phyloP scores from a whole-genome alignment of 495 filamentous ascomycete genomes.

The Penicillium subrubescens region DNA sequence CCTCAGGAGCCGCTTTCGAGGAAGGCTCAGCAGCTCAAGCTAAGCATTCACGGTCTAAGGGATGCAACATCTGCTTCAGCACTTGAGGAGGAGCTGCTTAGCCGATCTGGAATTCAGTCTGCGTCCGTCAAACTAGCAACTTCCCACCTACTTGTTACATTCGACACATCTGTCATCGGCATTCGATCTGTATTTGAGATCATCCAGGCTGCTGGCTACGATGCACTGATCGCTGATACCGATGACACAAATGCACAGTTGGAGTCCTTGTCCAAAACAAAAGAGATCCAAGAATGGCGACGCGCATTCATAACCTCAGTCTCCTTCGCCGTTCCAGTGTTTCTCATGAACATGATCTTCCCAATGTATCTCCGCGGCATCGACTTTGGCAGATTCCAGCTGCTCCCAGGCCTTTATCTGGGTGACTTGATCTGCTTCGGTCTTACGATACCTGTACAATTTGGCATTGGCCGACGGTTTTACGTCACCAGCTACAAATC shows the following conservation, averaged over 20 bases:
- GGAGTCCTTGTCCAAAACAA: slow-evolving; percentile 92
- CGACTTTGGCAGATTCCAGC: slow-evolving; percentile 68
- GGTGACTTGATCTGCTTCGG: slow-evolving; percentile 81
- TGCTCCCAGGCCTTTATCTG: slow-evolving; percentile 77
- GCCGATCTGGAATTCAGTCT: slow-evolving; percentile 68
- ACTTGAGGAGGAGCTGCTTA: slow-evolving; percentile 68
- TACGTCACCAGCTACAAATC: slow-evolving; percentile 91
- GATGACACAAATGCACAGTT: slow-evolving; percentile 98
- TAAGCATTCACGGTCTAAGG: slow-evolving; percentile 82
- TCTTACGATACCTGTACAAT: slow-evolving; percentile 92
- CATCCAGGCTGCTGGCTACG: slow-evolving; percentile 78
- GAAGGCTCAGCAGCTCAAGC: slow-evolving; percentile 55
- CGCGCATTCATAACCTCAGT: slow-evolving; percentile 73
- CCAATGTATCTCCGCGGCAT: slow-evolving; percentile 74
- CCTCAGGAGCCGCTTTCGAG: slow-evolving; percentile 34
- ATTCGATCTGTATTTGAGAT: slow-evolving; percentile 80
- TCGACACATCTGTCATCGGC: slow-evolving; percentile 70
- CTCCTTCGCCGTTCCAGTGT: slow-evolving; percentile 86
- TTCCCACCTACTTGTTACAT: slow-evolving; percentile 67
- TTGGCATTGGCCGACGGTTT: slow-evolving; percentile 92
- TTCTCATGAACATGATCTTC: slow-evolving; percentile 88
- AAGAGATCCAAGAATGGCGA: slow-evolving; percentile 92
- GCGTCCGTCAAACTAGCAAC: slow-evolving; percentile 71
- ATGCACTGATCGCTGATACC: slow-evolving; percentile 84
- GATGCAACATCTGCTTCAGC: slow-evolving; percentile 68